Conservation (phyloP, 2,329 filamentous ascomycete species). For the Colletotrichum gloeosporioides region DNA sequence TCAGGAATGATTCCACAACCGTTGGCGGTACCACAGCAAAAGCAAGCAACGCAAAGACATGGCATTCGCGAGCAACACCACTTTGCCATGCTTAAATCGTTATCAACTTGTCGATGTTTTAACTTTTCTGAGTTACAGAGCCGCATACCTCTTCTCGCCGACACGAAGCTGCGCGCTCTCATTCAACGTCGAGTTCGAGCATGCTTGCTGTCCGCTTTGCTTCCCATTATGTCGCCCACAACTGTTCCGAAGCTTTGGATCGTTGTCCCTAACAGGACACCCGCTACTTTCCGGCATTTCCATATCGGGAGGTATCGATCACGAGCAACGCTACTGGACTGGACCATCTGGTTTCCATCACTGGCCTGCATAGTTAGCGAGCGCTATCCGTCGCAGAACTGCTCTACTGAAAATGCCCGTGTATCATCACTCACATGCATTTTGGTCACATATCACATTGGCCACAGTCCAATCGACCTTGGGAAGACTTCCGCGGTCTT, state of each 20-base stretch:
- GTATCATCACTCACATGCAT: not conserved
- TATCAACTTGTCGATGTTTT: not conserved
- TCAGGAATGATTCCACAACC: not conserved
- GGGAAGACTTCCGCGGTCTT: constrained; percentile 17
- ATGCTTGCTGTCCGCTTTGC: not conserved
- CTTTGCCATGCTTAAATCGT: not conserved
- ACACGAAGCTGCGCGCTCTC: not conserved
- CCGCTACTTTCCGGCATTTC: not conserved
- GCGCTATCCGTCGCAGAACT: not conserved
- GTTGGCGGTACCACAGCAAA: not conserved
- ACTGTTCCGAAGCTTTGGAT: not conserved
- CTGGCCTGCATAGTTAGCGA: not conserved
- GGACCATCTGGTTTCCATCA: not conserved
- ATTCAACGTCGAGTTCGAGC: not conserved
- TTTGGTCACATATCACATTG: constrained; percentile 3
- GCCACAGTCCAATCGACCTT: not conserved
- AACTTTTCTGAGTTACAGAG: not conserved
- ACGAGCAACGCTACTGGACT: not conserved
- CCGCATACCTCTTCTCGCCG: not conserved
- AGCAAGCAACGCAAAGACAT: not conserved
- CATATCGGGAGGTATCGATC: not conserved
- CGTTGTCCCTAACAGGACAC: not conserved
- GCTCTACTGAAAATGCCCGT: not conserved
- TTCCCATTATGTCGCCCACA: not conserved
- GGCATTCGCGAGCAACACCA: not conserved